Evolutionary conservation across 345 rosid genomes (phyloP), one percentile per base, ranked within the genome.

Genomic region (Hibiscus trionum): DNA sequence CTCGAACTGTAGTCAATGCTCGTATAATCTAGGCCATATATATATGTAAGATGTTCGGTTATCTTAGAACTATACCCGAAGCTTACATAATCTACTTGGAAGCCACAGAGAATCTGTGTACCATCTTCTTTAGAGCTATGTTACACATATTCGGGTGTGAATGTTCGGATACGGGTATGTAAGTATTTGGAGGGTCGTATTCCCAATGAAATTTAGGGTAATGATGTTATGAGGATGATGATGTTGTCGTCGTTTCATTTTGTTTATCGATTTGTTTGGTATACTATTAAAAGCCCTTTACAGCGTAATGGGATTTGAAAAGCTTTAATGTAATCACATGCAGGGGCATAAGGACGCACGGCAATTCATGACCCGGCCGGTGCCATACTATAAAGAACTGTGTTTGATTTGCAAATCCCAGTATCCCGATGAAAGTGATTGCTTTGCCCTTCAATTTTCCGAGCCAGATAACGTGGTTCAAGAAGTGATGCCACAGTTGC

Each of bases 321-420:
- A 39, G 44, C 44, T 39, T 44, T 44, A 44, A 44, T 44, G 47
- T 11, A 44, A 9, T 44, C 11, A 44, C 44, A 52, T 83, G 81
- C 89, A 89, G 98, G 84, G 79, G 33, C 92, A 86, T 74, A 77
- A 87, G 27, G 90, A 88, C 73, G 88, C 90, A 0, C 82, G 90
- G 5, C 97, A 93, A 73, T 87, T 87, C 81, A 89, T 91, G 98
- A 84, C 86, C 31, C 82, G 96, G 12, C 93, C 93, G 39, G 75
- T 88, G 69, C 96, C 96, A 2, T 88, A 88, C 82, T 90, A 83
- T 65, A 92, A 82, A 75, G 94, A 90, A 75, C 70, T 89, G 73
- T 89, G 91, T 74, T 70, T 81, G 50, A 86, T 91, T 72, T 91
- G 89, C 76, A 81, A 82, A 0, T 44, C 14, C 77, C 74, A 76